Base-by-base conservation (phyloP, 2,329 filamentous ascomycete species). In the Lachnellula willkommii region DNA sequence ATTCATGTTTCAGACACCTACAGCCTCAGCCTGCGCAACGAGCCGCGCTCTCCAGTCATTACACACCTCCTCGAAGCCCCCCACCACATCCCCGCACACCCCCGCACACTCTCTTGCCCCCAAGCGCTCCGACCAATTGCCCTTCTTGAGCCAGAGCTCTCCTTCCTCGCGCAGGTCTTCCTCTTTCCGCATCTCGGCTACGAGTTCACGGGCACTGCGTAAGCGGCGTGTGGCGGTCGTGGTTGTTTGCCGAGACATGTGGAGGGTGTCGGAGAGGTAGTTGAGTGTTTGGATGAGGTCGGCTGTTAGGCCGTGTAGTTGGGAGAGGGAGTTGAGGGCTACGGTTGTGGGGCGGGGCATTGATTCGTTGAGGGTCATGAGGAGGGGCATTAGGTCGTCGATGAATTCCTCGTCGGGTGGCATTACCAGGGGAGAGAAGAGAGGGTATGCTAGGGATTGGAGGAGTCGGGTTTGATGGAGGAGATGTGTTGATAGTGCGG, bases 231-330 rank as follows among this genome's bases (percentile, higher is more conserved):
- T 85, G 1, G 93, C 94, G 9, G 88, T 87, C 3, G 85, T 88
- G 0, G 90, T 94, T 1, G 89, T 88, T 72, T 97, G 93, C 12
- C 90, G 85, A 35, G 88, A 91, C 87, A 97, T 96, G 72, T 97
- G 93, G 36, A 99, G 78, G 3, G 90, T 92, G 70, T 99, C 94
- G 6, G 89, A 90, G 4, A 99, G 78, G 63, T 90, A 88, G 64
- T 90, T 90, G 47, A 99, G 81, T 6, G 90, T 89, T 66, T 90
- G 82, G 8, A 93, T 82, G 28, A 93, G 75, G 59, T 91, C 88
- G 26, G 82, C 77, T 0, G 88, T 92, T 60, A 89, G 78, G 6
- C 81, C 78, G 68, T 90, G 85, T 51, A 93, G 78, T 22, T 82
- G 79, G 56, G 84, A 79, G 47, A 92, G 74, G 9, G 88, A 89